phyloP scores from a whole-genome alignment of 768 basidiomycete species.

The Mycena latifolia region DNA sequence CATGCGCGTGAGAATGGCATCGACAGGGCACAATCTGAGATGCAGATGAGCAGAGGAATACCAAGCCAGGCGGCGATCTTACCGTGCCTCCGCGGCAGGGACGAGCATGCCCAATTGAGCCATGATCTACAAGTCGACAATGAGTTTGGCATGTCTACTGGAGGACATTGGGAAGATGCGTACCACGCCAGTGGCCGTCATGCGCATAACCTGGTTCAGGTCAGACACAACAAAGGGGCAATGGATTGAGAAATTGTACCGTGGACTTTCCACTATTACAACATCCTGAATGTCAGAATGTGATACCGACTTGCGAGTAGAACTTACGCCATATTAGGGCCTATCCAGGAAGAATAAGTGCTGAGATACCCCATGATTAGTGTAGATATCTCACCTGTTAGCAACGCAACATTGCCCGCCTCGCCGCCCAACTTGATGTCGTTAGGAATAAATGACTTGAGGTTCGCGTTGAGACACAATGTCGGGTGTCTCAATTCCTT shows the following conservation, averaged over 20 bases:
- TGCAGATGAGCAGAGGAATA: constrained; percentile 15
- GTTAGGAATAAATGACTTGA: constrained; percentile 92
- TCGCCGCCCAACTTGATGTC: constrained; percentile 87
- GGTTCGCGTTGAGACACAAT: constrained; percentile 70
- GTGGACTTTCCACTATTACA: constrained; percentile 79
- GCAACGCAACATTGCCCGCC: constrained; percentile 79
- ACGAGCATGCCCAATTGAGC: constrained; percentile 97
- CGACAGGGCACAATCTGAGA: constrained; percentile 85
- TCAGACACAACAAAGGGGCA: neutral
- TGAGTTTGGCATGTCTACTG: constrained; percentile 4
- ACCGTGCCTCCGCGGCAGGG: constrained; percentile 87
- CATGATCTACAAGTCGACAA: constrained; percentile 71
- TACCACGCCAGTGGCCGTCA: constrained; percentile 95
- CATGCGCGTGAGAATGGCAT: constrained; percentile 96
- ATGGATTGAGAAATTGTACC: constrained; percentile 46
- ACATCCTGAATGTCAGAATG: neutral
- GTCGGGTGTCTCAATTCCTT: constrained; percentile 92
- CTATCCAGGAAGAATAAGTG: constrained; percentile 48
- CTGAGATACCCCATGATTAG: neutral
- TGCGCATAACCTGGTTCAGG: constrained; percentile 79
- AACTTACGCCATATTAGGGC: constrained; percentile 90
- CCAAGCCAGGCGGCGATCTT: constrained; percentile 34
- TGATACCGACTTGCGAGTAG: neutral
- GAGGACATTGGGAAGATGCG: constrained; percentile 39
- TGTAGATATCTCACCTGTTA: constrained; percentile 76